These are phyloP conservation scores for Albophoma yamanashiensis DNA, from an alignment of 2,329 filamentous ascomycete genomes.

Conservation along the genomic window DNA sequence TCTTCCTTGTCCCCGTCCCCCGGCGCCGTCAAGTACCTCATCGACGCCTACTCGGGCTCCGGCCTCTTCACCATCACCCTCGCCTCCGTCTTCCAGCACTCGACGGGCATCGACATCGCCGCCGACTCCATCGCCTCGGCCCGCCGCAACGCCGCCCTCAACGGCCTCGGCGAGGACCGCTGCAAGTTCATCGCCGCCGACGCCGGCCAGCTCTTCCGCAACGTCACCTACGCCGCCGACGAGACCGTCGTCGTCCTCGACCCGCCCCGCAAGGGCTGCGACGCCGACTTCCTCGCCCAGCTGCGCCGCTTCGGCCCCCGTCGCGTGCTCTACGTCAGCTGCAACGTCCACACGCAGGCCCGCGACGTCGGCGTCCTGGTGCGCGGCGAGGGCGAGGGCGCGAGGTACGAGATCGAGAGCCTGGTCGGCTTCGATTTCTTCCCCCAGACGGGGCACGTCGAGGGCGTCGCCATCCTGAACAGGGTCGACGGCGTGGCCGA, in stretches of 20 bases:
- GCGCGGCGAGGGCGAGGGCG: conserved; percentile 43
- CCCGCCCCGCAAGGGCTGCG: conserved; percentile 92
- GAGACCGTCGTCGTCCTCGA: conserved; percentile 93
- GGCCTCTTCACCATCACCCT: conserved; percentile 96
- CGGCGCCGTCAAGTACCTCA: conserved; percentile 63
- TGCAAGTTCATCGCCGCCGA: conserved; percentile 86
- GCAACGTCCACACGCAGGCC: conserved; percentile 96
- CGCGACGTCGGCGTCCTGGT: conserved; percentile 85
- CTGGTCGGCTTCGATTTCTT: conserved; percentile 94
- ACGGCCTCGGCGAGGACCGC: conserved; percentile 55
- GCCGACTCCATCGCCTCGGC: conserved; percentile 69
- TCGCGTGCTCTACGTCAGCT: conserved; percentile 87
- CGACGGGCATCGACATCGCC: conserved; percentile 85
- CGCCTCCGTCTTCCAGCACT: conserved; percentile 71
- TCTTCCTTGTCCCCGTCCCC: conserved; percentile 26
- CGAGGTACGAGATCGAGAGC: conserved; percentile 77
- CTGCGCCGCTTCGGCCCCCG: conserved; percentile 66
- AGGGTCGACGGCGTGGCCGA: conserved; percentile 32
- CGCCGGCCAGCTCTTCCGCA: conserved; percentile 70
- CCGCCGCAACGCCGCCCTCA: conserved; percentile 65
- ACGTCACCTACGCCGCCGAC: conserved; percentile 59
- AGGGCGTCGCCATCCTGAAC: conserved; percentile 56
- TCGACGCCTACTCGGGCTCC: conserved; percentile 95
- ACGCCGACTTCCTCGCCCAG: conserved; percentile 72
- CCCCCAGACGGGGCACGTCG: conserved; percentile 69